Conservation (phyloP, 2,329 filamentous ascomycete species). For the Pestalotiopsis fici region DNA sequence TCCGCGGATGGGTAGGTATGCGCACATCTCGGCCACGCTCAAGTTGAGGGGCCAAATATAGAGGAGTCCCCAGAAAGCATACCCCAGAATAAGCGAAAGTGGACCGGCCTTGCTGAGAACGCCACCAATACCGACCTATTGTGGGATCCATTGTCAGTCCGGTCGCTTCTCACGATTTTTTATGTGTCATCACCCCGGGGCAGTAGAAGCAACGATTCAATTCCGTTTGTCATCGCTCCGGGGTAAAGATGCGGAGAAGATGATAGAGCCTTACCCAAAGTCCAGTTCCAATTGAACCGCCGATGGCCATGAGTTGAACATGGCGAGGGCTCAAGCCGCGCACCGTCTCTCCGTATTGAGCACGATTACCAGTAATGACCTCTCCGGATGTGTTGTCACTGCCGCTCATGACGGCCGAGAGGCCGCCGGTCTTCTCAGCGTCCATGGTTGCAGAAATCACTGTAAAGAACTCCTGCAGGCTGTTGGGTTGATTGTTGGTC, state of each 20-base stretch:
- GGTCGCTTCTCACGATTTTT: background rate
- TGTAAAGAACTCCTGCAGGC: background rate
- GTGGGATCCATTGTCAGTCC: background rate
- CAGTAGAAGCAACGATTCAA: background rate
- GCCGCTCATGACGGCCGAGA: background rate
- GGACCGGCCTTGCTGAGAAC: constrained; percentile 42
- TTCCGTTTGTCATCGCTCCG: constrained; percentile 2
- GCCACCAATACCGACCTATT: constrained; percentile 41
- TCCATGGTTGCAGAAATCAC: background rate
- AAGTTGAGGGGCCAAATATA: constrained; percentile 46
- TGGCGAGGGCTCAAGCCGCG: constrained; percentile 36
- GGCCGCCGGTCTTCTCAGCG: constrained; percentile 3
- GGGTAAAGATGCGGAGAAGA: background rate
- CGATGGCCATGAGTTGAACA: constrained; percentile 51
- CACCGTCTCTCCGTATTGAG: constrained; percentile 18
- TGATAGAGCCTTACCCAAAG: constrained; percentile 32
- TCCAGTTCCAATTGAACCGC: constrained; percentile 46
- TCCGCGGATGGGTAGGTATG: constrained; percentile 55
- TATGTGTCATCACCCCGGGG: background rate
- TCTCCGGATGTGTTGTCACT: constrained; percentile 8
- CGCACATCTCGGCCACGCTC: constrained; percentile 58
- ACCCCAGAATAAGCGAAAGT: constrained; percentile 44
- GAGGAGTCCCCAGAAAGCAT: constrained; percentile 43
- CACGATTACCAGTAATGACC: background rate
- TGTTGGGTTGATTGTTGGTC: background rate